phyloP scores from a whole-genome alignment of 2,329 filamentous ascomycete species.

The Fusarium irregulare region DNA sequence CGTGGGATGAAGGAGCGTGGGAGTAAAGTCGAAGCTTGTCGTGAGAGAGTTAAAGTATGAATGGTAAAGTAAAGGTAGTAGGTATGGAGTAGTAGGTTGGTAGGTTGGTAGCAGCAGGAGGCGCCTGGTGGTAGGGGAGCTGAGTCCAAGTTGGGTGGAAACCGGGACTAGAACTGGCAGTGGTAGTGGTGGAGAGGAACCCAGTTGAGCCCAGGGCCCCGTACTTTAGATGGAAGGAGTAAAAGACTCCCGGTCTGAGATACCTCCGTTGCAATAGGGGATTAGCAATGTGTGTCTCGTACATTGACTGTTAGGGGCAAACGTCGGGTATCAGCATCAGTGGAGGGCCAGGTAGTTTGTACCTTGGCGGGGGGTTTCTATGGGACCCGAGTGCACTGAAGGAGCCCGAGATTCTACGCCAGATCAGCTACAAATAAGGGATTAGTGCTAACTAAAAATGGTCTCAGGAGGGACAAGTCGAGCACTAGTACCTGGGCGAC shows the following conservation, averaged over 20 bases:
- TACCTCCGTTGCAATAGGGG: conserved; percentile 30
- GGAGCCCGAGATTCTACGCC: conserved; percentile 15
- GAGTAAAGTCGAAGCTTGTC: conserved; percentile 47
- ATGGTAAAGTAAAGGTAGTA: conserved; percentile 39
- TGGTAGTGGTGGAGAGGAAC: conserved; percentile 28
- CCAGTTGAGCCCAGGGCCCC: conserved; percentile 12
- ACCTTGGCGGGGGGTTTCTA: background rate
- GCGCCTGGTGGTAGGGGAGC: conserved; percentile 43
- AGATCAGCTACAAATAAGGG: conserved; percentile 28
- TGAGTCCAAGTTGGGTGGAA: conserved; percentile 35
- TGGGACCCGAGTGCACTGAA: conserved; percentile 6
- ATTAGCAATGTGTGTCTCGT: conserved; percentile 17
- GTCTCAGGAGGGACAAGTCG: conserved; percentile 14
- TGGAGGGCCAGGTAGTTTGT: conserved; percentile 1
- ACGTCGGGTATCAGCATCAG: conserved; percentile 28
- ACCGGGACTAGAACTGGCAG: conserved; percentile 17
- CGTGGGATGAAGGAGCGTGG: conserved; percentile 46
- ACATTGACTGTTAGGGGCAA: conserved; percentile 25
- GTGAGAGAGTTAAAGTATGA: conserved; percentile 36
- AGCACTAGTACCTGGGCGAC: conserved; percentile 16
- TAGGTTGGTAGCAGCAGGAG: conserved; percentile 37
- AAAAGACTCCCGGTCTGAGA: conserved; percentile 19
- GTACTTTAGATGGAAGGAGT: conserved; percentile 8
- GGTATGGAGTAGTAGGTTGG: conserved; percentile 21
- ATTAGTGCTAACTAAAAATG: conserved; percentile 21